Base-by-base conservation (phyloP, 2,329 filamentous ascomycete genomes). In the Calonectria montana region DNA sequence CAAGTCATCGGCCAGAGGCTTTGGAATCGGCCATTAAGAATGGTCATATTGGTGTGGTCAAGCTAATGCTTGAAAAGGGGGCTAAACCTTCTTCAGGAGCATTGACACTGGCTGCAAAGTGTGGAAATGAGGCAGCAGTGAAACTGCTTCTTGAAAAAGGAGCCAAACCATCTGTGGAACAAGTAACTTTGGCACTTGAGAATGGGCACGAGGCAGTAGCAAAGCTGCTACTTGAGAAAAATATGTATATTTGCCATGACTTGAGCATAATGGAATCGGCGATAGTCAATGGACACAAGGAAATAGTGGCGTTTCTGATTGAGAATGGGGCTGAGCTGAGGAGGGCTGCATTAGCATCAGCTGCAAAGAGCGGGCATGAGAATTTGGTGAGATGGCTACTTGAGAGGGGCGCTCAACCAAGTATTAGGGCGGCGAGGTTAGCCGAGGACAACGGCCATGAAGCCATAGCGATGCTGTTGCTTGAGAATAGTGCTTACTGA, bases 351-450 rank as follows among this genome's bases (percentile, higher is more conserved):
- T 35, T 35, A 12, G 9, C 31, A n/a, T 7, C n/a, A 10, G 18
- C 18, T 4, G 8, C n/a, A 21, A 15, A 5, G n/a, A 45, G 10
- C 6, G 41, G 41, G 16, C 18, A 21, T 18, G 39, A 41, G 39
- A 8, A 13, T 2, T 18, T 41, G 18, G 39, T 41, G 4, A 41
- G 3, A 15, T n/a, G 3, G 18, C 8, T n/a, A n/a, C 39, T 41
- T n/a, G 15, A 41, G 39, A 41, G 16, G 7, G 18, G 41, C 18
- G 18, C n/a, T 3, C 3, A 45, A 9, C 8, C 41, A n/a, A 21
- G n/a, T 45, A 10, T 2, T n/a, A 1, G 2, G n/a, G n/a, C 15
- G 3, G 18, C 21, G 5, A n/a, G 21, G 1, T 9, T 21, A 2
- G 41, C 41, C n/a, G 41, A 9, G 10, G 13, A n/a, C 2, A n/a